Evolutionary conservation across 495 filamentous ascomycete species (phyloP).

Genomic region (Bryoglossum gracile): DNA sequence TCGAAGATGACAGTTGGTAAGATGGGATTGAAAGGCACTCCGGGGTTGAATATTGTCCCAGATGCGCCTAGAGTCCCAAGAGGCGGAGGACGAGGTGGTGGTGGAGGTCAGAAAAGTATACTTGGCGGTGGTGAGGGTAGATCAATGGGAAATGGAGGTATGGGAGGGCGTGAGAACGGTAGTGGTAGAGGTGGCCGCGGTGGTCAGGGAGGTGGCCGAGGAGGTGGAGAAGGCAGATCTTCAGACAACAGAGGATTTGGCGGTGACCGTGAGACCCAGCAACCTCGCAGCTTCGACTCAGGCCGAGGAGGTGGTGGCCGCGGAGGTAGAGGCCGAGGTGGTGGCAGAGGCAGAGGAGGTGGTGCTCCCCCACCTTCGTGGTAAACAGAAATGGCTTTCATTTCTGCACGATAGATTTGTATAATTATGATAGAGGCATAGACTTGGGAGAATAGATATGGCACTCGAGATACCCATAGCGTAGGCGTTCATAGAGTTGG

Average conservation of each 20-base stretch:
- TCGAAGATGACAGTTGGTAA: constrained; percentile 40
- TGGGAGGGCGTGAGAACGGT: not conserved
- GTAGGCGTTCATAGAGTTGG: constrained; percentile 13
- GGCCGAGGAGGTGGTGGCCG: constrained; percentile 5
- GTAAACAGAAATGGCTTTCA: not conserved
- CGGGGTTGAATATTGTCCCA: constrained; percentile 30
- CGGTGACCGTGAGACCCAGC: no score
- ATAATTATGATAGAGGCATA: not conserved
- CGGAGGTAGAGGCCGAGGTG: constrained; percentile 4
- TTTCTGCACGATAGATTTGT: not conserved
- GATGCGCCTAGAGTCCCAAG: constrained; percentile 19
- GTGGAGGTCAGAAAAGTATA: not conserved
- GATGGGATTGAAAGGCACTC: constrained; percentile 45
- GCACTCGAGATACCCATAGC: constrained; percentile 23
- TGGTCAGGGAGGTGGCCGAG: constrained; percentile 9
- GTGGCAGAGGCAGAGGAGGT: not conserved
- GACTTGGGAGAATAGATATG: constrained; percentile 2
- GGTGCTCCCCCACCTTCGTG: not conserved
- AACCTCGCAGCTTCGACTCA: no score
- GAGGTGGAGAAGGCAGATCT: constrained; percentile 1
- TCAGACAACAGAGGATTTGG: no score
- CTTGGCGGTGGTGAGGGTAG: not conserved
- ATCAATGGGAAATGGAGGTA: not conserved
- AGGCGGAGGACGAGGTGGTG: constrained; percentile 14
- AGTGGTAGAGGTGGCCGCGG: not conserved